phyloP scores from a whole-genome alignment of 768 basidiomycete genomes.

The Lactarius sp. region DNA sequence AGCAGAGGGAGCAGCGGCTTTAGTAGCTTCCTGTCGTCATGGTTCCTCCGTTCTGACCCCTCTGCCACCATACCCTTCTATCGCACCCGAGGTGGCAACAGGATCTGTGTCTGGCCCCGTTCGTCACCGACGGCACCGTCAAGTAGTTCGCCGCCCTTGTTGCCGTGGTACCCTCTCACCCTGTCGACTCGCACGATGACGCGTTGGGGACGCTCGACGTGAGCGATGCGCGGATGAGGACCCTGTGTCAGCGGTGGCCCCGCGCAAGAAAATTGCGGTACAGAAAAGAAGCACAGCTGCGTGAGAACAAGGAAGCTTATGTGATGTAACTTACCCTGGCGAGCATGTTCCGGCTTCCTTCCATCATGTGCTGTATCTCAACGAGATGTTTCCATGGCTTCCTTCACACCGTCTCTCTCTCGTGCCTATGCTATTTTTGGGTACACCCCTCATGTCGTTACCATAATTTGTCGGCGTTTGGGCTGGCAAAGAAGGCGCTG shows the following conservation, averaged over 20 bases:
- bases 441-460: too few species aligned
- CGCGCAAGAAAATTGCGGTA: conserved; percentile 61
- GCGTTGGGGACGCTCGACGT: conserved; percentile 42
- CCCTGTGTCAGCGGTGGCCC: conserved; percentile 76
- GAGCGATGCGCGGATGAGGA: conserved; percentile 52
- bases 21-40: conserved; percentile 1
- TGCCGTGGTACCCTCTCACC: conserved; percentile 28
- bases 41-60: not conserved
- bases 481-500: too few species aligned
- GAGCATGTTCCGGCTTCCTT: conserved; percentile 23
- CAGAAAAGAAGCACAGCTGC: conserved; percentile 70
- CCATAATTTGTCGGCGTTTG: too few species aligned
- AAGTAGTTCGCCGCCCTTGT: conserved; percentile 30
- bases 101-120: not conserved
- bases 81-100: not conserved
- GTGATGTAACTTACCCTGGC: conserved; percentile 74
- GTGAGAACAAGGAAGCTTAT: conserved; percentile 94
- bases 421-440: too few species aligned
- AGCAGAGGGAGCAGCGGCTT: conserved; percentile 33
- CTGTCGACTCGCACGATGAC: conserved; percentile 22
- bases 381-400: not conserved
- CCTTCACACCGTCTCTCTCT: not conserved
- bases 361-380: too few species aligned
- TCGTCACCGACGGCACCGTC: conserved; percentile 17
- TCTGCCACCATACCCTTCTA: conserved; percentile 2